Base-by-base conservation (phyloP, 257 asterid species). In the Plantago elongata region DNA sequence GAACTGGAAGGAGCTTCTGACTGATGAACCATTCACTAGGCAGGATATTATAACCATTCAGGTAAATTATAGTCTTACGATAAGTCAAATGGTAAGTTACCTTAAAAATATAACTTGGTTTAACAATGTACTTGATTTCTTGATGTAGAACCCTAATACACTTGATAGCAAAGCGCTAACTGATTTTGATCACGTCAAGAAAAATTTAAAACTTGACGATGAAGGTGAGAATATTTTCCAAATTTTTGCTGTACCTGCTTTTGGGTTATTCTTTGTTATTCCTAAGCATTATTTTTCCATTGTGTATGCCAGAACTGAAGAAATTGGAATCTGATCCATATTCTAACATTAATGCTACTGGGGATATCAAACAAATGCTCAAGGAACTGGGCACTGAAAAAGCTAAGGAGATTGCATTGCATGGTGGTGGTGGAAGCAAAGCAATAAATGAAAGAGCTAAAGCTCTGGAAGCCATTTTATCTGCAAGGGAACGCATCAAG, bases 361-460 rank as follows among this genome's bases (percentile, higher is more conserved):
- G 97, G 67, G 96, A 93, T 67, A 79, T 93, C 66, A 89, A 87
- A 72, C 95, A 80, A 76, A 83, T 89, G 97, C 85, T 93, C 11
- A 79, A 83, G 82, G 97, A 89, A 75, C 97, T 89, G 67, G 97
- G 96, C 59, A 89, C 95, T 58, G 99, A 93, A 64, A 87, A 76
- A 11, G 99, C 80, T 9, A 89, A 87, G 83, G 96, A 93, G 76
- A 89, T 93, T 63, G 97, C 97, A 48, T 67, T 87, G 75, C 95
- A 77, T 66, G 99, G 99, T 65, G 97, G 99, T n/a, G 99, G 99
- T 56, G 97, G 99, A 62, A 90, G 66, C 80, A 89, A 89, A 81
- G 99, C 96, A 51, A 78, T 61, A 59, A 76, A 74, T 60, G 92
- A 89, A 82, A 85, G 97, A 74, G 97, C 95, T 70, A 85, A 85